Conservation (phyloP, 768 basidiomycete genomes). For the Nevesoporus exiguus region DNA sequence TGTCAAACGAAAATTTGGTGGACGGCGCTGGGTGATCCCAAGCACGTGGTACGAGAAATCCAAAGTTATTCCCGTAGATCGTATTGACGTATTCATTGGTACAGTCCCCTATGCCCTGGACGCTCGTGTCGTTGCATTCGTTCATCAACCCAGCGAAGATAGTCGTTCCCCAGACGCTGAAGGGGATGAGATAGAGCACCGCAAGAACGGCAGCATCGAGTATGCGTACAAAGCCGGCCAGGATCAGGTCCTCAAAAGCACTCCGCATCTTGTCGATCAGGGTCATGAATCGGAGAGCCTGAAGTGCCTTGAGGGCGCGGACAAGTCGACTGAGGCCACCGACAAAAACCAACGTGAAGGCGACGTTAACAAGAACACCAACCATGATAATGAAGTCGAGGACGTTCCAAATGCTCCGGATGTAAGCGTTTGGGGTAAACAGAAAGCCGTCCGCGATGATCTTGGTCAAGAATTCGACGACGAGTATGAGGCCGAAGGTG, state of each 20-base stretch:
- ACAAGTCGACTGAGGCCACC: slow-evolving; percentile 81
- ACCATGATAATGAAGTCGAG: slow-evolving; percentile 84
- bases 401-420: slow-evolving; percentile 89
- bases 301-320: slow-evolving; percentile 80
- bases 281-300: slow-evolving; percentile 87
- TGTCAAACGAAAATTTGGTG: slow-evolving; percentile 87
- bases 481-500: slow-evolving; percentile 63
- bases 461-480: slow-evolving; percentile 87
- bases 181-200: slow-evolving; percentile 87
- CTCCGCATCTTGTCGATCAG: slow-evolving; percentile 81
- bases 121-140: slow-evolving; percentile 68
- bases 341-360: slow-evolving; percentile 67
- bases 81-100: slow-evolving; percentile 69
- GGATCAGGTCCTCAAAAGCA: slow-evolving; percentile 83
- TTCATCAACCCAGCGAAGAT: slow-evolving; percentile 87
- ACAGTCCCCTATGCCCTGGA: slow-evolving; percentile 59
- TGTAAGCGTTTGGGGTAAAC: slow-evolving; percentile 88
- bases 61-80: slow-evolving; percentile 57
- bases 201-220: slow-evolving; percentile 88
- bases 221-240: slow-evolving; percentile 81
- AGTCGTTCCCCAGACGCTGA: slow-evolving; percentile 91
- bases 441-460: slow-evolving; percentile 88
- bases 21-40: slow-evolving; percentile 86
- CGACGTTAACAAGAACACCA: slow-evolving; percentile 72
- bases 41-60: slow-evolving; percentile 76